phyloP scores from a whole-genome alignment of 1,284 basidiomycete species.

The Porogramme epimiltina region DNA sequence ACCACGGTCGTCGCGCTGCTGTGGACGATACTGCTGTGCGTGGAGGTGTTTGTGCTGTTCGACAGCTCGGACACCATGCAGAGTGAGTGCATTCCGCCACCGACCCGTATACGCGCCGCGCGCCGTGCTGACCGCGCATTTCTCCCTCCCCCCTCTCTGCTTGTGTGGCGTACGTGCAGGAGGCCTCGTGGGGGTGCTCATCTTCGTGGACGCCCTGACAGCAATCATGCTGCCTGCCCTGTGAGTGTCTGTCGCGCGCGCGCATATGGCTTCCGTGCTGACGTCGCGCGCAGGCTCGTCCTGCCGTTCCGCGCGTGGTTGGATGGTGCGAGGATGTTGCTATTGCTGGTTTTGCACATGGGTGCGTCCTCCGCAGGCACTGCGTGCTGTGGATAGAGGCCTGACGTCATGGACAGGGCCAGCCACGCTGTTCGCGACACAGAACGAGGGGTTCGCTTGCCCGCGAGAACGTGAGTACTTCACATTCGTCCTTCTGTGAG shows the following conservation, averaged over 20 bases:
- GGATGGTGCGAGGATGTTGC: constrained; percentile 53
- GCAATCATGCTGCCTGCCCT: constrained; percentile 52
- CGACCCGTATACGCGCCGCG: too few relatives aligned
- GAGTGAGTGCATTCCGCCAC: constrained; percentile 34
- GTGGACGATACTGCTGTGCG: constrained; percentile 44
- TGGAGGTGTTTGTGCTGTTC: constrained; percentile 43
- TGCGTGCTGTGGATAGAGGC: background rate
- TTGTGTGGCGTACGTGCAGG: too few relatives aligned
- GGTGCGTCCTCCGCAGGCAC: constrained; percentile 37
- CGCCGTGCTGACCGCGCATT: too few relatives aligned
- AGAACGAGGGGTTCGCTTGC: constrained; percentile 47
- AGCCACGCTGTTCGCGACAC: constrained; percentile 46
- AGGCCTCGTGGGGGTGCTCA: constrained; percentile 45
- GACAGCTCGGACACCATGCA: constrained; percentile 38
- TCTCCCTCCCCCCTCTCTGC: too few relatives aligned
- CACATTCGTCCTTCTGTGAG: background rate
- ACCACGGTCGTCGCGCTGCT: constrained; percentile 42
- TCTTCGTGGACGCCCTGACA: constrained; percentile 50
- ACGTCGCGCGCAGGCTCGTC: constrained; percentile 41
- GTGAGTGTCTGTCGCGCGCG: constrained; percentile 35
- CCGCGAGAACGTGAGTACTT: constrained; percentile 38
- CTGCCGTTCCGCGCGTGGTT: constrained; percentile 56
- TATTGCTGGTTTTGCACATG: constrained; percentile 51
- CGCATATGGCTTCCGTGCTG: background rate
- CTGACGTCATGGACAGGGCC: constrained; percentile 36